phyloP scores from a whole-genome alignment of 139 green algal genomes.

The Micractinium conductrix region DNA sequence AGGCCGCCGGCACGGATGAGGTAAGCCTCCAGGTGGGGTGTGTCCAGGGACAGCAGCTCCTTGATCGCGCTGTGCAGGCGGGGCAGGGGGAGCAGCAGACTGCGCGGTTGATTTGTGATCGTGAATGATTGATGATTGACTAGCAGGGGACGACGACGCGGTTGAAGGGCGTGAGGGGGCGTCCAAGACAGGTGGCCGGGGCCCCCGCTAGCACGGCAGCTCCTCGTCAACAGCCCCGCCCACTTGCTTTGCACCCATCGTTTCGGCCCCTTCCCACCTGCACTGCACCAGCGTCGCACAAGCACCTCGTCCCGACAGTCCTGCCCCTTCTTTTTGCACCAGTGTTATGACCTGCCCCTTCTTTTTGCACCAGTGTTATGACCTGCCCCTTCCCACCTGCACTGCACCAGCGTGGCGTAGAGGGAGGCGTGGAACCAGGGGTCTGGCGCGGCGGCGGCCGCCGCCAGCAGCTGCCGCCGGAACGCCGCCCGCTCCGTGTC shows the following conservation, averaged over 20 bases:
- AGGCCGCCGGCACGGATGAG: constrained; percentile 60
- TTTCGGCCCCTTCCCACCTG: too few species aligned
- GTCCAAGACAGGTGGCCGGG: too few species aligned
- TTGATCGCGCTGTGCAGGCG: constrained; percentile 14
- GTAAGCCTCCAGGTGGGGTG: constrained; percentile 64
- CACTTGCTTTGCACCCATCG: too few species aligned
- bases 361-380: too few species aligned
- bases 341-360: too few species aligned
- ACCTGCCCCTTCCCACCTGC: too few species aligned
- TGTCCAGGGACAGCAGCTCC: constrained; percentile 54
- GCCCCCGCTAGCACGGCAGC: too few species aligned
- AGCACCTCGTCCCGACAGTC: too few species aligned
- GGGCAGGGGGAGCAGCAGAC: background rate
- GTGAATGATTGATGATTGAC: background rate
- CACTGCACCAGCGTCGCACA: constrained; percentile 65
- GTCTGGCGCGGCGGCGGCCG: constrained; percentile 45
- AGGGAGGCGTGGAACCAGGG: constrained; percentile 61
- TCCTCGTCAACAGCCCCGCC: too few species aligned
- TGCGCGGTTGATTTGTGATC: background rate
- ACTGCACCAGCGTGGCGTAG: constrained; percentile 66
- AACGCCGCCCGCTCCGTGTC: constrained; percentile 37
- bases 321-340: too few species aligned
- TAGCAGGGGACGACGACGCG: too few species aligned
- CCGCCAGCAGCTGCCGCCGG: constrained; percentile 32
- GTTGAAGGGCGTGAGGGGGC: too few species aligned